A percentile compares a stretch with the other conserved stretches of the same genome.
These are phyloP conservation scores for Penicillium sp. DNA, from an alignment of 2,329 filamentous ascomycete species.

Conservation along the genomic window DNA sequence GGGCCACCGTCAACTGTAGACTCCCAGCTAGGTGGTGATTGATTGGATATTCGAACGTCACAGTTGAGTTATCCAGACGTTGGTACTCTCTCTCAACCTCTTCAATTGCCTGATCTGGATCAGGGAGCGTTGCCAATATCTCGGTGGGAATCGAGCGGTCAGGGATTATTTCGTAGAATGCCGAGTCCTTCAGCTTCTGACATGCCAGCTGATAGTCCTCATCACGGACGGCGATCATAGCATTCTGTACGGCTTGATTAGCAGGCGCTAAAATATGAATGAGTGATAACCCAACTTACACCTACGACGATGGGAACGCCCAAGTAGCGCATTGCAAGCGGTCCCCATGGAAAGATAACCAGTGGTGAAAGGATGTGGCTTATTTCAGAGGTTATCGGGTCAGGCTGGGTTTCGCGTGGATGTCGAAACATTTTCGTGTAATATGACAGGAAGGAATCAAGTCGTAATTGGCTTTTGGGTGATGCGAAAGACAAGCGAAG, in stretches of 20 bases:
- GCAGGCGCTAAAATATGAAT: too few relatives aligned
- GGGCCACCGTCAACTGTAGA: neutral
- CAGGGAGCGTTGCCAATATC: too few relatives aligned
- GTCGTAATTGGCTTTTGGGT: neutral
- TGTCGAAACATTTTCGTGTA: neutral
- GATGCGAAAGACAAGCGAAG: neutral
- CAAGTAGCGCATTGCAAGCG: neutral
- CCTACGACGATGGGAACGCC: neutral
- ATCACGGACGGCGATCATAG: neutral
- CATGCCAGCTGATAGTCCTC: neutral
- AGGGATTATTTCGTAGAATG: too few relatives aligned
- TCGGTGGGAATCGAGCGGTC: too few relatives aligned
- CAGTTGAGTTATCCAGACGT: neutral
- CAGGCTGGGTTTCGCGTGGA: neutral
- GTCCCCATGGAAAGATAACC: neutral
- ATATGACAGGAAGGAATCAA: neutral
- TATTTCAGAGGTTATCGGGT: rapidly evolving
- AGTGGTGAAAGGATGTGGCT: rapidly evolving
- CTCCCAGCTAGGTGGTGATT: neutral
- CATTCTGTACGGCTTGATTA: neutral
- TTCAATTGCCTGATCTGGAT: too few relatives aligned
- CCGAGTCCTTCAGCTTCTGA: neutral
- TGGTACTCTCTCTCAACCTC: too few relatives aligned
- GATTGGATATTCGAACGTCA: neutral
- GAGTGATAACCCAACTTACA: neutral